Evolutionary conservation across 345 rosid species (phyloP).

Genomic region (Citrus maxima): DNA sequence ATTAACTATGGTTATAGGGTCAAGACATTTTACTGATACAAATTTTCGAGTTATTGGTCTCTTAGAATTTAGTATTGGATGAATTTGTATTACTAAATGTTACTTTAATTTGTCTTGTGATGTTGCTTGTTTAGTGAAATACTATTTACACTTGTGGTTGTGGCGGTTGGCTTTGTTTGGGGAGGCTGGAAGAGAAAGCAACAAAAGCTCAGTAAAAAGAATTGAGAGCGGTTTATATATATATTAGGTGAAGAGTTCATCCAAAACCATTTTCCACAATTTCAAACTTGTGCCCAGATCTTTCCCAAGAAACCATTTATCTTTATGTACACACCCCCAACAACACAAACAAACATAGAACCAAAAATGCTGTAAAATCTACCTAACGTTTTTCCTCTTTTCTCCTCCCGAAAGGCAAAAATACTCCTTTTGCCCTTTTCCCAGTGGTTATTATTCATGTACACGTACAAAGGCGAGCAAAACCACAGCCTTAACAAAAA

Average conservation of each 20-base stretch:
- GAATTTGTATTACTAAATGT: too few relatives aligned
- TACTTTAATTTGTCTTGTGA: too few relatives aligned
- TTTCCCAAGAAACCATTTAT: conserved; percentile 27
- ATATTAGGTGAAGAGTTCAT: conserved; percentile 26
- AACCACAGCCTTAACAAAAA: conserved; percentile 20
- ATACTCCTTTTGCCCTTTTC: conserved; percentile 21
- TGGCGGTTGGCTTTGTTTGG: too few relatives aligned
- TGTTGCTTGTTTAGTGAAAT: too few relatives aligned
- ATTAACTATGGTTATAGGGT: too few relatives aligned
- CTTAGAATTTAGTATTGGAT: too few relatives aligned
- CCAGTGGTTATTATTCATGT: conserved; percentile 44
- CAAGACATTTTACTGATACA: too few relatives aligned
- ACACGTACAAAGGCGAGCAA: conserved; percentile 31
- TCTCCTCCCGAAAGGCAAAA: conserved; percentile 15
- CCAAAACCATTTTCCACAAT: conserved; percentile 36
- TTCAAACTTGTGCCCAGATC: conserved; percentile 37
- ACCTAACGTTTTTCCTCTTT: conserved; percentile 26
- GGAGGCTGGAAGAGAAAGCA: background rate
- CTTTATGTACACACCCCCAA: conserved; percentile 49
- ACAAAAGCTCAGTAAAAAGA: conserved; percentile 13
- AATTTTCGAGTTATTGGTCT: too few relatives aligned
- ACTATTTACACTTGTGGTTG: too few relatives aligned
- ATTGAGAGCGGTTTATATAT: conserved; percentile 30
- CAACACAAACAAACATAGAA: conserved; percentile 27
- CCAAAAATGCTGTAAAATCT: conserved; percentile 26